Evolutionary conservation across 2,329 filamentous ascomycete species (phyloP).

Genomic region (Sporothrix phasma): DNA sequence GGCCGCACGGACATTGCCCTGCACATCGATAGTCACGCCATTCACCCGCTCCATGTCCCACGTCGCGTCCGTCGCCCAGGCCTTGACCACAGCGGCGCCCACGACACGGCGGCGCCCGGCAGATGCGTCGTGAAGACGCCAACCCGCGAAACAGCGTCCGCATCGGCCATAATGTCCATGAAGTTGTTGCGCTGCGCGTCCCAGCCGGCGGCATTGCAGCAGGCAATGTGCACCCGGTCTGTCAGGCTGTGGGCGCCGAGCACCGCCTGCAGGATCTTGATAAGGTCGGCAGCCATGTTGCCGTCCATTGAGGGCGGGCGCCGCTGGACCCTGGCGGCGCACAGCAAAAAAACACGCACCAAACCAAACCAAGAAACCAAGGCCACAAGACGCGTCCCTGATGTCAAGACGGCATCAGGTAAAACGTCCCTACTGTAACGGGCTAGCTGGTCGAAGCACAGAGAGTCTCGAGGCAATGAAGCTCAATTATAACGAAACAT

Average conservation of each 20-base stretch:
- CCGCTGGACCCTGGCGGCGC: too few relatives aligned
- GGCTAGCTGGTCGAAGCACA: too few relatives aligned
- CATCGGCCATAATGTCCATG: conserved; percentile 20
- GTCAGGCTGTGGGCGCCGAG: conserved; percentile 28
- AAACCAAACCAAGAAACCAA: too few relatives aligned
- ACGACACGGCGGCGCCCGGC: conserved; percentile 9
- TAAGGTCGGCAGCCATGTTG: conserved; percentile 30
- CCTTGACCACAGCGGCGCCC: not conserved
- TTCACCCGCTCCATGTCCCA: not conserved
- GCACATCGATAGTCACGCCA: not conserved
- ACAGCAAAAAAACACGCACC: too few relatives aligned
- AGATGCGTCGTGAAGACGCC: conserved; percentile 33
- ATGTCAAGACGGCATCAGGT: too few relatives aligned
- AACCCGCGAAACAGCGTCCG: conserved; percentile 23
- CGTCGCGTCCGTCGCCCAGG: not conserved
- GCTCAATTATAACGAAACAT: too few relatives aligned
- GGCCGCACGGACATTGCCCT: not conserved
- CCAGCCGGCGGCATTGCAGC: conserved; percentile 38
- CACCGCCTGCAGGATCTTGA: conserved; percentile 33
- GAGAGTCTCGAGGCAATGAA: too few relatives aligned
- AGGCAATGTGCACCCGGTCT: conserved; percentile 29
- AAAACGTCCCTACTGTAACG: too few relatives aligned
- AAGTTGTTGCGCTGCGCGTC: conserved; percentile 26
- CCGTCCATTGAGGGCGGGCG: too few relatives aligned
- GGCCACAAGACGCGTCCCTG: too few relatives aligned